Evolutionary conservation across 768 basidiomycete genomes (phyloP).

Genomic region (Xerocomellus dryophilus): DNA sequence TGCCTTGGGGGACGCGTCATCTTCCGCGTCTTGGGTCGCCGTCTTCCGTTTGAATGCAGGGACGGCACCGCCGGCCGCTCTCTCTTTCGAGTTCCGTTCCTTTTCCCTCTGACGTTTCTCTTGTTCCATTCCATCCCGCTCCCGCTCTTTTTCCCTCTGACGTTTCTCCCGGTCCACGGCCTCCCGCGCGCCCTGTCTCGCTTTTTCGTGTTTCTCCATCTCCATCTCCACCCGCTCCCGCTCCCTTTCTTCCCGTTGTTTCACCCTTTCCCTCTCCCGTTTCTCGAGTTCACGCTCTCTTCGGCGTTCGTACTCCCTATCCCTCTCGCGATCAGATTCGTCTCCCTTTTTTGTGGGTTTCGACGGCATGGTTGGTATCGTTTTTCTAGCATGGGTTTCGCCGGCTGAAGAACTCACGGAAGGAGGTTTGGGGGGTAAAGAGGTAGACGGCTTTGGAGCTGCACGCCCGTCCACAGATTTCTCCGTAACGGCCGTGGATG

Average conservation of each 20-base stretch:
- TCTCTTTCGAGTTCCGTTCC: slow-evolving; percentile 25
- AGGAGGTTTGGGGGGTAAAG: slow-evolving; percentile 35
- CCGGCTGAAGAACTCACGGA: slow-evolving; percentile 28
- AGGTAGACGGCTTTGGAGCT: slow-evolving; percentile 25
- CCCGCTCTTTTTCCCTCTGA: slow-evolving; percentile 20
- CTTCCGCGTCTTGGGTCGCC: slow-evolving; percentile 29
- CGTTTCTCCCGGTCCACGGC: slow-evolving; percentile 26
- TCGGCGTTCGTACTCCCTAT: slow-evolving; percentile 23
- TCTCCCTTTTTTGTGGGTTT: slow-evolving; percentile 25
- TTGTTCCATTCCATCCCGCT: slow-evolving; percentile 23
- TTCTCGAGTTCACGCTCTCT: slow-evolving; percentile 26
- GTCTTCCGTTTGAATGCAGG: slow-evolving; percentile 42
- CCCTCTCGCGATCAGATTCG: slow-evolving; percentile 28
- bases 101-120: slow-evolving; percentile 25
- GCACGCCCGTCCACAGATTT: slow-evolving; percentile 21
- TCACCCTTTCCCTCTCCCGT: slow-evolving; percentile 23
- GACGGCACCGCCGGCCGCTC: slow-evolving; percentile 6
- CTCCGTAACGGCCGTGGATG: slow-evolving; percentile 14
- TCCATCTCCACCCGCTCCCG: slow-evolving; percentile 18
- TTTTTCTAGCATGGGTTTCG: slow-evolving; percentile 28
- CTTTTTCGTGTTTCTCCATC: slow-evolving; percentile 21
- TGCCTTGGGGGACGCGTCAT: slow-evolving; percentile 16
- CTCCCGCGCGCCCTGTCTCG: slow-evolving; percentile 22
- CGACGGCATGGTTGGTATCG: slow-evolving; percentile 22
- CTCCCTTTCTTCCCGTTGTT: slow-evolving; percentile 22